Evolutionary conservation across 2,329 filamentous ascomycete species (phyloP), one percentile per base, ranked within the genome.

Genomic region (Alternaria rosae): DNA sequence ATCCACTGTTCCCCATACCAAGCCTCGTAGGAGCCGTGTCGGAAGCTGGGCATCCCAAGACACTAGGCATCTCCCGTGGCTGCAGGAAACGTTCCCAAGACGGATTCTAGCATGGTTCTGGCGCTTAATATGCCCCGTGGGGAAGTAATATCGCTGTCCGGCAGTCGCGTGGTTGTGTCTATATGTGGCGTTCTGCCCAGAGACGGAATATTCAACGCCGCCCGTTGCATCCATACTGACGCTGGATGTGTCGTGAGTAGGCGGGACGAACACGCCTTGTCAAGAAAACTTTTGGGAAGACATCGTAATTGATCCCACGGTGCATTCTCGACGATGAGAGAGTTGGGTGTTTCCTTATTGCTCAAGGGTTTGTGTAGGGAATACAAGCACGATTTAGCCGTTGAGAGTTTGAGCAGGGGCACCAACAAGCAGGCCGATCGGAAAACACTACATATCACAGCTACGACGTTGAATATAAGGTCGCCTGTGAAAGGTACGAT

Each of bases 1-100:
- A 50, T 30, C 47, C 47, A 50, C 47, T 35, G 17, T 35, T 35
- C 47, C 17, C 47, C 28, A 50, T 50, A 50, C 47, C 47, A 50
- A 35, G 47, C 20, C 17, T 35, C 21, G 17, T 35, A 38, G 17
- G 30, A 50, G 47, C 47, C 32, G 28, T 20, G 32, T 32, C 10
- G 47, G 12, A 35, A 35, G 28, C 47, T 50, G 20, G 47, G 47
- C 28, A n/a, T 32, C 47, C 35, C 28, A 50, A 50, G 28, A 35
- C 47, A n/a, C 28, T 50, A 35, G 17, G 32, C 12, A 35, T 50
- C 17, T 32, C 28, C 28, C 28, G 21, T 32, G 26, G 26, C 28
- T 35, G 47, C 28, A 13, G 17, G 17, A 50, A 23, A 50, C 17
- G 17, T 50, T 35, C 17, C 28, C 17, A 35, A 50, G 28, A 35